Percentiles rank a stretch among this genome's conserved stretches.
These are phyloP conservation scores for Monilinia laxa DNA, from an alignment of 2,329 filamentous ascomycete species.

Conservation along the genomic window DNA sequence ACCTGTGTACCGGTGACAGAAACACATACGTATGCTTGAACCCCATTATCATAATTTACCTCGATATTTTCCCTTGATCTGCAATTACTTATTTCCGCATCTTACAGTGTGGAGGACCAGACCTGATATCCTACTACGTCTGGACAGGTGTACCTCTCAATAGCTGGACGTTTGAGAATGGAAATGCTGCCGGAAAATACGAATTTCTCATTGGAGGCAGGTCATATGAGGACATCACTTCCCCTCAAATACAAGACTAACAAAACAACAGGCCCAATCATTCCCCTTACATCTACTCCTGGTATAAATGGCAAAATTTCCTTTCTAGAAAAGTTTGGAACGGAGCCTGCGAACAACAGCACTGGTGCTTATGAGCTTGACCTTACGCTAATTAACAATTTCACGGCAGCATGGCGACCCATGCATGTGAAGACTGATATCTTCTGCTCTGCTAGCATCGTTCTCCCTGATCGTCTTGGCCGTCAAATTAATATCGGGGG, in stretches of 20 bases:
- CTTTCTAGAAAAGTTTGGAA: slow-evolving; percentile 60
- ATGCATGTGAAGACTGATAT: slow-evolving; percentile 66
- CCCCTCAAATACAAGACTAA: not conserved
- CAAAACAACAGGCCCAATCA: slow-evolving; percentile 41
- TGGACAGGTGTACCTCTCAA: slow-evolving; percentile 46
- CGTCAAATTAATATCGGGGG: slow-evolving; percentile 65
- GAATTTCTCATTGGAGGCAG: slow-evolving; percentile 57
- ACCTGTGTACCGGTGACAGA: slow-evolving; percentile 47
- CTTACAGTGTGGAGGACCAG: slow-evolving; percentile 25
- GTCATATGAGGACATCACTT: not conserved
- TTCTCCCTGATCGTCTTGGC: slow-evolving; percentile 62
- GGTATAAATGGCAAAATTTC: slow-evolving; percentile 59
- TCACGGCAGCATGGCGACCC: slow-evolving; percentile 55
- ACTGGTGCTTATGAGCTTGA: slow-evolving; percentile 68
- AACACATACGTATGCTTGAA: slow-evolving; percentile 10
- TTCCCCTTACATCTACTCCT: slow-evolving; percentile 59
- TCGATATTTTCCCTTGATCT: too few relatives aligned
- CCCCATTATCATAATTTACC: too few relatives aligned
- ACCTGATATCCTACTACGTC: slow-evolving; percentile 28
- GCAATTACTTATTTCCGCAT: too few relatives aligned
- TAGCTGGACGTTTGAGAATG: slow-evolving; percentile 52
- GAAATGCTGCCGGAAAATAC: slow-evolving; percentile 54
- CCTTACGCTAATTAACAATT: slow-evolving; percentile 53
- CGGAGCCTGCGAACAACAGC: slow-evolving; percentile 54
- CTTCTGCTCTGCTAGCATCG: slow-evolving; percentile 64